Conservation (phyloP, 306 rosid species). For the Elaeagnus macrophylla region DNA sequence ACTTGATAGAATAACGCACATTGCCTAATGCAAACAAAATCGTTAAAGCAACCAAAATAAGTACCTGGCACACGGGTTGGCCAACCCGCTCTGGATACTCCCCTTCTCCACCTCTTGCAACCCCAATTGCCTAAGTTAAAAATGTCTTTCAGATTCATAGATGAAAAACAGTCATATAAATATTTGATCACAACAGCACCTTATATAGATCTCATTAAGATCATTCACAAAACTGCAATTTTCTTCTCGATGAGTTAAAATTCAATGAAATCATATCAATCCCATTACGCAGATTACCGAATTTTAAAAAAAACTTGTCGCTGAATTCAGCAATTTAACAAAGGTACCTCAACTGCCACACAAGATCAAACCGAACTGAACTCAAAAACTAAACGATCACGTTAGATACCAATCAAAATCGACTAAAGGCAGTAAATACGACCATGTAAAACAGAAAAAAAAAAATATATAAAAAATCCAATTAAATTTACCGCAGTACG, state of each 20-base stretch:
- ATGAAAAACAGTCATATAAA: constrained; percentile 4
- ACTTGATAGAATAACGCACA: constrained; percentile 12
- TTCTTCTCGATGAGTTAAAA: constrained; percentile 10
- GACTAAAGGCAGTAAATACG: constrained; percentile 15
- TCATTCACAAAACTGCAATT: constrained; percentile 9
- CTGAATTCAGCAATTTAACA: constrained; percentile 9
- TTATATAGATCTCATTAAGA: constrained; percentile 24
- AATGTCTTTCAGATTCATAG: constrained; percentile 23
- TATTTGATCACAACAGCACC: constrained; percentile 15
- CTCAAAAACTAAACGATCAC: constrained; percentile 18
- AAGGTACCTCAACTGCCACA: constrained; percentile 7
- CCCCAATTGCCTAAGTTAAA: constrained; percentile 66
- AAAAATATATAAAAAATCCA: constrained; percentile 1
- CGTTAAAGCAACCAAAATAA: constrained; percentile 22
- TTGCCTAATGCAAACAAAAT: constrained; percentile 1
- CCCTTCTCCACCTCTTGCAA: constrained; percentile 54
- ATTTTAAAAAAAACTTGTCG: constrained; percentile 11
- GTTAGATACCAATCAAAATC: constrained; percentile 15
- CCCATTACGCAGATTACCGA: constrained; percentile 7
- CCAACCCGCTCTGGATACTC: constrained; percentile 86
- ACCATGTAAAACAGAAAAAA: constrained; percentile 1
- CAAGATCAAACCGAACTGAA: constrained; percentile 32
- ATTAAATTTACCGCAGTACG: constrained; percentile 54
- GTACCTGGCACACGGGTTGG: constrained; percentile 94
- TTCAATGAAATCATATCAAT: constrained; percentile 12